phyloP scores from a whole-genome alignment of 2,329 filamentous ascomycete genomes.

The Botryosphaeria agaves region DNA sequence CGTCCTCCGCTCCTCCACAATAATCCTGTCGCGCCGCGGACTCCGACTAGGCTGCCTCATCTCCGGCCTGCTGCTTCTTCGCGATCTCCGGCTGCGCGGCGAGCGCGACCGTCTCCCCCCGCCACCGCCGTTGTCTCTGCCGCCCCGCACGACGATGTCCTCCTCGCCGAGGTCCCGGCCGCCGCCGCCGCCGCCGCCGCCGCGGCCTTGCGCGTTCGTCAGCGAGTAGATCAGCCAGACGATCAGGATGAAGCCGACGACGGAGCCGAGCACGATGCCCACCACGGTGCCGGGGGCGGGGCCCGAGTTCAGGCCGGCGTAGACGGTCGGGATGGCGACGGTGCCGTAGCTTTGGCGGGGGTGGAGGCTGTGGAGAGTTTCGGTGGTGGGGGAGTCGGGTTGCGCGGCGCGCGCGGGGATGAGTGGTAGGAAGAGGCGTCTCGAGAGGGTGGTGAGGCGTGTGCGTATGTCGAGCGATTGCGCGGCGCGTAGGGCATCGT shows the following conservation, averaged over 20 bases:
- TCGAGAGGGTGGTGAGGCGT: not conserved
- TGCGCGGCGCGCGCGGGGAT: no score
- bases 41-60: slow-evolving; percentile 9
- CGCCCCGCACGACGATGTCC: slow-evolving; percentile 35
- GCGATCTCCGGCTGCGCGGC: slow-evolving; percentile 13
- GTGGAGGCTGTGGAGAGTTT: not conserved
- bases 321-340: slow-evolving; percentile 42
- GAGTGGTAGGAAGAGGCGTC: not conserved
- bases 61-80: slow-evolving; percentile 18
- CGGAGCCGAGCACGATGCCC: slow-evolving; percentile 40
- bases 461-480: not conserved
- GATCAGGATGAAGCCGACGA: slow-evolving; percentile 34
- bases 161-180: slow-evolving; percentile 33
- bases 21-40: not conserved
- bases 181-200: slow-evolving; percentile 14
- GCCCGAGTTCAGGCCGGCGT: slow-evolving; percentile 34
- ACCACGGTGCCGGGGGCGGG: slow-evolving; percentile 39
- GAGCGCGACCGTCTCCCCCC: slow-evolving; percentile 10
- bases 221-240: slow-evolving; percentile 32
- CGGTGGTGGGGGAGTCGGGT: not conserved
- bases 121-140: slow-evolving; percentile 7
- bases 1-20: slow-evolving; percentile 1
- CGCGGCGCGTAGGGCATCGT: not conserved
- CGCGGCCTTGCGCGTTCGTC: slow-evolving; percentile 8
- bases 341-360: slow-evolving; percentile 6